These are phyloP conservation scores for Tylopilus vinaceipallidus DNA, from an alignment of 768 basidiomycete genomes.

Conservation along the genomic window DNA sequence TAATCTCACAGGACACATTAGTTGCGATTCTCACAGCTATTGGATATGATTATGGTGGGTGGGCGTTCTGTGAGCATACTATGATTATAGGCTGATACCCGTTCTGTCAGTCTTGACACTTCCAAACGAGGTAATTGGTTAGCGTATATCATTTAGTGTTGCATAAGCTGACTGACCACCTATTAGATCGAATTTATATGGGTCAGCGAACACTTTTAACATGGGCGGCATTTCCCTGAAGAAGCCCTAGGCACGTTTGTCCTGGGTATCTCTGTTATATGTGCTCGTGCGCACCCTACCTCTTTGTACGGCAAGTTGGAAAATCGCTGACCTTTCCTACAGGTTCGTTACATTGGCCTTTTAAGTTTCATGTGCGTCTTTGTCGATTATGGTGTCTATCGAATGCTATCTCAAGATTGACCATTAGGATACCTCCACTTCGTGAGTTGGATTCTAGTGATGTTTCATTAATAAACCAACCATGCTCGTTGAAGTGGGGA, in stretches of 20 bases:
- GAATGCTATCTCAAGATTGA: neutral
- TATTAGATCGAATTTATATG: neutral
- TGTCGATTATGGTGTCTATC: neutral
- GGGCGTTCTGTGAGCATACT: neutral
- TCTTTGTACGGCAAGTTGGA: neutral
- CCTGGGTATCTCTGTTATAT: neutral
- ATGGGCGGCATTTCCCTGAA: neutral
- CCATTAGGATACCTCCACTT: neutral
- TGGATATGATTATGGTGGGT: neutral
- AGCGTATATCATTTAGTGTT: neutral
- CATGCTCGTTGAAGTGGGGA: neutral
- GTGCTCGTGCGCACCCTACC: neutral
- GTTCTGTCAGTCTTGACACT: neutral
- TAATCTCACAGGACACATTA: neutral
- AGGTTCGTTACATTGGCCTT: neutral
- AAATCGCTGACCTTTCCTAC: neutral
- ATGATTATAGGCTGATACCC: neutral
- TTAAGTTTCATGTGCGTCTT: neutral
- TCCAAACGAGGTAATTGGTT: neutral
- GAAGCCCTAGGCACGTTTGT: neutral
- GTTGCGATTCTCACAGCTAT: neutral
- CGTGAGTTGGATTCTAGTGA: neutral
- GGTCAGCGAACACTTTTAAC: neutral
- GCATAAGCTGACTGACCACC: neutral
- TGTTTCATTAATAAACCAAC: neutral